Evolutionary conservation across 1,284 basidiomycete genomes (phyloP), one percentile per base, ranked within the genome.

Genomic region (Puccinia horiana): DNA sequence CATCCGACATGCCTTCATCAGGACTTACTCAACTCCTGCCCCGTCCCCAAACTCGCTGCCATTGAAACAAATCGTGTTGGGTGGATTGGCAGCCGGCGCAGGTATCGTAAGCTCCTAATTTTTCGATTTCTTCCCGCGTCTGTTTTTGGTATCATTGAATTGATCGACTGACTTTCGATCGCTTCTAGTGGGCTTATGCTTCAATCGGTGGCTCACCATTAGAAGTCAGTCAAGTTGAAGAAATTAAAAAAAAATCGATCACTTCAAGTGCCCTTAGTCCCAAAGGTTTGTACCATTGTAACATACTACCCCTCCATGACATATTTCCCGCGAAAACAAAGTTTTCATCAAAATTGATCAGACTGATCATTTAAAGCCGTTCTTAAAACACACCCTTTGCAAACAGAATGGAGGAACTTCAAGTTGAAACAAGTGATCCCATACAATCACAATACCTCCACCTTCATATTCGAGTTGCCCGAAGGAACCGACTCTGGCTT

Each of bases 391-490:
- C n/a, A 20, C 32, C 32, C 16, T 42, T 37, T 65, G 32, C 16
- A 35, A 65, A 26, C 44, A 81, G 79, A 81, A 74, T 81, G 79
- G 79, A 69, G 79, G 44, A 44, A 73, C 42, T 81, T 81, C 49
- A 74, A 73, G 44, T 65, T 81, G 26, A 49, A 81, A 44, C 40
- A 81, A 81, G 70, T 81, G 26, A 37, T 81, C 44, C 79, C 79
- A 40, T 81, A 81, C 70, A 81, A 81, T 40, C 79, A 81, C 56
- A 81, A 81, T 76, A 42, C 75, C 0, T 84, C 92, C 91, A 85
- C 85, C 84, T 96, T 94, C 88, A 89, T 92, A 82, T 97, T 99
- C 86, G 92, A 92, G 85, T 90, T 98, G 54, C 94, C 94, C 54
- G 91, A 94, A 76, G 91, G 92, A 83, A 90, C 93, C 83, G 92